phyloP scores from a whole-genome alignment of 2,329 filamentous ascomycete genomes.

The Volutella citrinella region DNA sequence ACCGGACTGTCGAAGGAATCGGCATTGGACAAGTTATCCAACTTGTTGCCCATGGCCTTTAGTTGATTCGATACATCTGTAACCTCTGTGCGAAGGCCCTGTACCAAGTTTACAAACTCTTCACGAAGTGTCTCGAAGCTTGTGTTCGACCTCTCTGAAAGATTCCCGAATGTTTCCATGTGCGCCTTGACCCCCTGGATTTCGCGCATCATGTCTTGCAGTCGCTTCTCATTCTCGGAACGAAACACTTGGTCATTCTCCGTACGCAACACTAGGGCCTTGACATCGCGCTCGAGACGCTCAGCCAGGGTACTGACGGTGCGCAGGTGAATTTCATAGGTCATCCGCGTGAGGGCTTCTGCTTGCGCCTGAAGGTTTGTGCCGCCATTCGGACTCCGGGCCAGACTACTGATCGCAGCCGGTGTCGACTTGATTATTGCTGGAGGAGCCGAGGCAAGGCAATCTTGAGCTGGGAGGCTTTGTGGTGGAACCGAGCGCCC shows the following conservation, averaged over 20 bases:
- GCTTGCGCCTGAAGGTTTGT: conserved; percentile 23
- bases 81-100: conserved; percentile 21
- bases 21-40: conserved; percentile 19
- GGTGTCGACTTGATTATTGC: too few relatives aligned
- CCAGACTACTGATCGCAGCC: too few relatives aligned
- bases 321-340: conserved; percentile 34
- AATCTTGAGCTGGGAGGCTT: too few relatives aligned
- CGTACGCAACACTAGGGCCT: conserved; percentile 22
- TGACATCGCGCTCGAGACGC: conserved; percentile 29
- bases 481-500: too few relatives aligned
- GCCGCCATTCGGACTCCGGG: neutral
- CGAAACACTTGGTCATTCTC: conserved; percentile 27
- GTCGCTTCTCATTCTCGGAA: conserved; percentile 25
- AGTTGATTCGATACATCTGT: conserved; percentile 19
- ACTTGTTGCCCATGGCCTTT: conserved; percentile 17
- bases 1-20: too few relatives aligned
- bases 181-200: conserved; percentile 28
- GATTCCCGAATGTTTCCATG: too few relatives aligned
- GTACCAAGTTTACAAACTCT: conserved; percentile 19
- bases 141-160: too few relatives aligned
- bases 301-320: conserved; percentile 25
- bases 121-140: conserved; percentile 17
- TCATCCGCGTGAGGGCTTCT: conserved; percentile 35
- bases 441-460: too few relatives aligned
- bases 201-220: conserved; percentile 29